phyloP scores from a whole-genome alignment of 2,329 filamentous ascomycete genomes.

The Cladosporium austrohemisphaericum region DNA sequence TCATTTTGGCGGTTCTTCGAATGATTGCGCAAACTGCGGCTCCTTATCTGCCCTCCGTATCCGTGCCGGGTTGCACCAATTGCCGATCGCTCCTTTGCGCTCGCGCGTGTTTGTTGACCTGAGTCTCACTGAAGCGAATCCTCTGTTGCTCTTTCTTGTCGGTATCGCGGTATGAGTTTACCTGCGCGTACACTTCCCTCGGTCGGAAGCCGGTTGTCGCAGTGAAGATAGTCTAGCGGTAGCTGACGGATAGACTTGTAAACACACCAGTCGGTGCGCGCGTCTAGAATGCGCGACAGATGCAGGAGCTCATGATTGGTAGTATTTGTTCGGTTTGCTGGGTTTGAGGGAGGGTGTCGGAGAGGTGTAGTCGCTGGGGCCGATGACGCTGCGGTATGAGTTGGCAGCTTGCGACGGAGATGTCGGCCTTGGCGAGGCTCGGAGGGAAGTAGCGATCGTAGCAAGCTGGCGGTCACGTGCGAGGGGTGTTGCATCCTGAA shows the following conservation, averaged over 20 bases:
- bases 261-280: slow-evolving; percentile 19
- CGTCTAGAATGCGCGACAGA: slow-evolving; percentile 31
- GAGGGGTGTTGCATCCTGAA: slow-evolving; percentile 5
- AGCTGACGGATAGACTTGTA: slow-evolving; percentile 13
- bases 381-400: slow-evolving; percentile 14
- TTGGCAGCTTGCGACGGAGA: slow-evolving; percentile 12
- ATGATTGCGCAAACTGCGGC: slow-evolving; percentile 5
- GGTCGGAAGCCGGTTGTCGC: slow-evolving; percentile 33
- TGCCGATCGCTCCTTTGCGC: background rate
- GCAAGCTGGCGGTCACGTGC: slow-evolving; percentile 10
- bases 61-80: background rate
- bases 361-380: slow-evolving; percentile 14
- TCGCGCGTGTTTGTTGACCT: slow-evolving; percentile 10
- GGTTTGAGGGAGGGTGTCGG: slow-evolving; percentile 11
- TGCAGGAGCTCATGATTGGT: slow-evolving; percentile 13
- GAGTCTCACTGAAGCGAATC: background rate
- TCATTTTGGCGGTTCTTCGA: slow-evolving; percentile 24
- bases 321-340: background rate
- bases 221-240: slow-evolving; percentile 15
- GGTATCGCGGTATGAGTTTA: background rate
- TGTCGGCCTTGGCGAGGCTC: slow-evolving; percentile 11
- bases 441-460: background rate
- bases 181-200: slow-evolving; percentile 30
- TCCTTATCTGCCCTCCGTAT: slow-evolving; percentile 4
- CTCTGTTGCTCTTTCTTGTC: background rate